Conservation (phyloP, 2,329 filamentous ascomycete genomes). For the Neoascochyta sp. region DNA sequence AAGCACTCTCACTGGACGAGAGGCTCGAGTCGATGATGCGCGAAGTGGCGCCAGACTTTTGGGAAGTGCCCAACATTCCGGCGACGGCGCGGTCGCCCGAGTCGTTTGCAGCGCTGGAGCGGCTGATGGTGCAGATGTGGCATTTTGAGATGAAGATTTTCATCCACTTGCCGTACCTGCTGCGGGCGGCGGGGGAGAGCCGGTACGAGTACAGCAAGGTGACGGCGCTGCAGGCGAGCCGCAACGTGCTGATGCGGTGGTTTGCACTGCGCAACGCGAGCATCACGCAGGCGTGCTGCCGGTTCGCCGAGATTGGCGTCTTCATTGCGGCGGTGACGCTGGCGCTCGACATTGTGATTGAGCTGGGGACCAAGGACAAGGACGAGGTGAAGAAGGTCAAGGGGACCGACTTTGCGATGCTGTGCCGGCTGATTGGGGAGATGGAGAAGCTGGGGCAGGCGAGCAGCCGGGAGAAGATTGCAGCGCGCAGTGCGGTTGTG, state of each 20-base stretch:
- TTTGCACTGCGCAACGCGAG: conserved; percentile 34
- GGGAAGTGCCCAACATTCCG: conserved; percentile 37
- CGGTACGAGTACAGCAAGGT: conserved; percentile 36
- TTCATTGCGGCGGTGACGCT: conserved; percentile 38
- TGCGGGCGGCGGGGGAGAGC: conserved; percentile 28
- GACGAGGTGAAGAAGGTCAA: conserved; percentile 32
- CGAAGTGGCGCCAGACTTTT: conserved; percentile 31
- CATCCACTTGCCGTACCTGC: conserved; percentile 34
- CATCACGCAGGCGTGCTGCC: conserved; percentile 36
- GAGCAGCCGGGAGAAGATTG: conserved; percentile 33
- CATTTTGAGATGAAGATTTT: conserved; percentile 38
- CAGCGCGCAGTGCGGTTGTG: conserved; percentile 28
- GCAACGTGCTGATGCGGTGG: conserved; percentile 37
- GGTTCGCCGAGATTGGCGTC: conserved; percentile 31
- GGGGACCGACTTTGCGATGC: conserved; percentile 36
- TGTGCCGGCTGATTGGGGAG: conserved; percentile 34
- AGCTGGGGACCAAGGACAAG: conserved; percentile 33
- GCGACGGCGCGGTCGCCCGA: conserved; percentile 30
- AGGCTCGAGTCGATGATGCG: conserved; percentile 30
- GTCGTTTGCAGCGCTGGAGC: conserved; percentile 24
- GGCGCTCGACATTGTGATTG: conserved; percentile 35
- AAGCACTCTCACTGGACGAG: conserved; percentile 33
- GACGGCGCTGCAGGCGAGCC: conserved; percentile 33
- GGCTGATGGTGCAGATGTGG: conserved; percentile 35
- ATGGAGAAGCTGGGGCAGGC: conserved; percentile 35